Evolutionary conservation across 805 yeast genomes (phyloP).

Genomic region (Lipomyces yamanashiensis): DNA sequence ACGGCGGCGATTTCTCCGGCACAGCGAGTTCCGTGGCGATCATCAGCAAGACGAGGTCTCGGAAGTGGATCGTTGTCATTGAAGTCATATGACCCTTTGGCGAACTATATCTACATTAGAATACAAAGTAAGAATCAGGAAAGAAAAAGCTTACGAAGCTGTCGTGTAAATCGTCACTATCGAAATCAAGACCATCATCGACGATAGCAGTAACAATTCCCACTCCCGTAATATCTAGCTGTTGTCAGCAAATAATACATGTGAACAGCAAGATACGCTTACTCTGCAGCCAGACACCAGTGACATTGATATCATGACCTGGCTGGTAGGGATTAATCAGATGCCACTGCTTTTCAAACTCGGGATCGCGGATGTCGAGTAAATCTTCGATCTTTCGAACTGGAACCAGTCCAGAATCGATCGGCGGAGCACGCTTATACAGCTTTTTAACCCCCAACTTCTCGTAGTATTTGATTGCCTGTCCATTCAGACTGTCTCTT

Average conservation of each 20-base stretch:
- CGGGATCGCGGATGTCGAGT: constrained; percentile 78
- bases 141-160: constrained; percentile 52
- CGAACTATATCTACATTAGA: constrained; percentile 34
- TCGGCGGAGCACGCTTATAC: constrained; percentile 27
- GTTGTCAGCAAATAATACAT: background rate
- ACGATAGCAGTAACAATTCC: constrained; percentile 86
- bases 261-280: background rate
- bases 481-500: constrained; percentile 1
- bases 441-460: constrained; percentile 16
- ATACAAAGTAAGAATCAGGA: background rate
- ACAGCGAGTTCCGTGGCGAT: constrained; percentile 95
- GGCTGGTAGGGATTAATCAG: constrained; percentile 71
- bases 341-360: constrained; percentile 90
- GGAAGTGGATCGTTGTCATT: constrained; percentile 78
- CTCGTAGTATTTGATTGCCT: constrained; percentile 22
- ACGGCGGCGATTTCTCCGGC: constrained; percentile 96
- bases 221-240: constrained; percentile 65
- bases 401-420: constrained; percentile 60
- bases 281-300: constrained; percentile 79
- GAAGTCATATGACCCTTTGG: constrained; percentile 90
- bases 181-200: constrained; percentile 92
- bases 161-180: constrained; percentile 68
- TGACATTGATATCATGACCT: constrained; percentile 85
- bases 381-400: constrained; percentile 45
- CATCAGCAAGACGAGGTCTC: constrained; percentile 77